Percentiles rank a stretch among this genome's conserved stretches.
These are phyloP conservation scores for Hordeum pubiflorum DNA, from an alignment of 202 grass and related monocot species.

Conservation along the genomic window DNA sequence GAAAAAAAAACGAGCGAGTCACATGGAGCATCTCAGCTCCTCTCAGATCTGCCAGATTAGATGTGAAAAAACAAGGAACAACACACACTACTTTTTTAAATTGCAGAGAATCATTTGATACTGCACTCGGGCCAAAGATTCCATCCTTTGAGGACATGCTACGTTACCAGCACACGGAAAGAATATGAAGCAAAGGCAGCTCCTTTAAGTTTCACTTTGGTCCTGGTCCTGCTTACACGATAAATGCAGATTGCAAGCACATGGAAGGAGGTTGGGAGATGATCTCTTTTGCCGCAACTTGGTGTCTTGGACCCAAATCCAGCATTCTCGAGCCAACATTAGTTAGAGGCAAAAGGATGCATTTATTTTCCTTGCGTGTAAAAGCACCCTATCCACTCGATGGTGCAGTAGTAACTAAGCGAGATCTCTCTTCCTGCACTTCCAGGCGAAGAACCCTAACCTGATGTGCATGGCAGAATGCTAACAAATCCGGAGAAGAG, in stretches of 20 bases:
- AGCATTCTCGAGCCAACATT: background rate
- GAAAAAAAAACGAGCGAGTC: constrained; percentile 15
- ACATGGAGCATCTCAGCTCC: constrained; percentile 43
- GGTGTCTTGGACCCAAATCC: background rate
- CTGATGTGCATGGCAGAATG: background rate
- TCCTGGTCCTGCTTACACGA: constrained; percentile 16
- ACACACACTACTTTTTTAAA: constrained; percentile 22
- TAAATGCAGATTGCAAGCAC: constrained; percentile 24
- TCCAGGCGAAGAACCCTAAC: background rate
- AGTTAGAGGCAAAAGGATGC: background rate
- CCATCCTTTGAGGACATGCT: constrained; percentile 24
- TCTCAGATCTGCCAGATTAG: constrained; percentile 43
- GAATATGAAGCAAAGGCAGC: constrained; percentile 40
- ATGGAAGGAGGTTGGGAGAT: constrained; percentile 28
- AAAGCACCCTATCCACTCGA: constrained; percentile 25
- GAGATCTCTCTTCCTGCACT: background rate
- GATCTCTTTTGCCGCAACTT: background rate
- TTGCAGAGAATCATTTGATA: constrained; percentile 37
- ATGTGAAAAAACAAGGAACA: constrained; percentile 42
- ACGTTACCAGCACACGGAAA: constrained; percentile 34
- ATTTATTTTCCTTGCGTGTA: background rate
- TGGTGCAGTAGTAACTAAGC: background rate
- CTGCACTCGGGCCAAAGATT: constrained; percentile 39
- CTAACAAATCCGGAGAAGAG: background rate
- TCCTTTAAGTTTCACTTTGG: constrained; percentile 28